Evolutionary conservation across 169 alveolate species (phyloP), one percentile per base, ranked within the genome.

Genomic region (Plasmodium vivax): DNA sequence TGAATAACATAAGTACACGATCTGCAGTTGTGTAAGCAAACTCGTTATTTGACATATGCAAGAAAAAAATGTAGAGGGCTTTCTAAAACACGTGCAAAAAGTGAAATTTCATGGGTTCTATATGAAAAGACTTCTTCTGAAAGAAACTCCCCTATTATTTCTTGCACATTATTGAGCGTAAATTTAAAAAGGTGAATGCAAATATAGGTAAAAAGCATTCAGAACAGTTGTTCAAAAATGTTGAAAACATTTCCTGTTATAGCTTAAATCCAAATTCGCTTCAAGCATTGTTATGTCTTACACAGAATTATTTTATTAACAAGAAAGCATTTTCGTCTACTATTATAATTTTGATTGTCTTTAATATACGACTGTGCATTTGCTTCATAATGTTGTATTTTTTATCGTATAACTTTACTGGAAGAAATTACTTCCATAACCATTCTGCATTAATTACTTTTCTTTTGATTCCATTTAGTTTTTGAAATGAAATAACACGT

Each of bases 241-340:
- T 68, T 68, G 77, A 30, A 68, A 68, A 68, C 14, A 58, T 23
- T 68, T 68, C 41, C 77, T 68, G 19, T 68, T 68, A 68, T 68
- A 68, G n/a, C 75, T n/a, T 62, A 62, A 68, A 68, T 68, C 77
- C 77, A 68, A 68, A 68, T 68, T 68, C 38, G n/a, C n/a, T 23
- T 12, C 38, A 68, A 68, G 23, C n/a, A 27, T 68, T 68, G 41
- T n/a, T 68, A 27, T 62, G 43, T 68, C 38, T 27, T 30, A 68
- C 38, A 30, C 12, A 68, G 36, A 30, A 68, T 68, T 19, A 68
- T 2, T 68, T 30, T 30, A 68, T 30, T 68, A 68, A 68, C 14
- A 68, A 68, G 6, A 68, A 68, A 68, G 77, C n/a, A 68, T 68
- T 68, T 68, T 68, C 23, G 23, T 10, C 32, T n/a, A 68, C 77